Conservation (phyloP, 1,284 basidiomycete genomes). For the Pseudozyma thailandica region DNA sequence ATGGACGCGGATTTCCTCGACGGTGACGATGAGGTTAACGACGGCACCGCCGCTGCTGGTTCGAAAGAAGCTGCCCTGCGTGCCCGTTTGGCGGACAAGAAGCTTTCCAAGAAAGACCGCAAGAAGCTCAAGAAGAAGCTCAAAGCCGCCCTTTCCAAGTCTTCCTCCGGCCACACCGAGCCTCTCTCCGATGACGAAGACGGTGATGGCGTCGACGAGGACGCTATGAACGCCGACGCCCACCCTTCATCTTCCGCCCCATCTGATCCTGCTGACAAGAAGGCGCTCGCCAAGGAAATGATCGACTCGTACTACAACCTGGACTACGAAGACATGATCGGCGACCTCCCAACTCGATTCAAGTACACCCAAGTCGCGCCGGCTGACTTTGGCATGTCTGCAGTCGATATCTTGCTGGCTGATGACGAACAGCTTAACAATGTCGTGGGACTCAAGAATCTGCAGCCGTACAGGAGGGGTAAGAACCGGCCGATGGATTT, state of each 20-base stretch:
- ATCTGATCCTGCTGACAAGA: constrained; percentile 47
- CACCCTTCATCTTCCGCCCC: neutral
- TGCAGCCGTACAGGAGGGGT: constrained; percentile 84
- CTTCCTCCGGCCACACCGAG: constrained; percentile 23
- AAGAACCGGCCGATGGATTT: constrained; percentile 75
- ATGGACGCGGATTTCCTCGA: constrained; percentile 78
- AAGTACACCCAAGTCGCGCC: constrained; percentile 82
- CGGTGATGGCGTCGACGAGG: constrained; percentile 61
- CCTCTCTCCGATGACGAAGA: constrained; percentile 32
- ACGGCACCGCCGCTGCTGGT: constrained; percentile 25
- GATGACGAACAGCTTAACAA: constrained; percentile 93
- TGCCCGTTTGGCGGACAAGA: constrained; percentile 66
- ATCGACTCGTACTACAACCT: constrained; percentile 89
- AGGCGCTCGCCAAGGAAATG: constrained; percentile 77
- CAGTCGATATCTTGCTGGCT: constrained; percentile 89
- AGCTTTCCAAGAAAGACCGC: constrained; percentile 81
- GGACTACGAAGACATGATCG: constrained; percentile 96
- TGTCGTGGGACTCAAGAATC: constrained; percentile 85
- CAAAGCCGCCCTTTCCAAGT: constrained; percentile 64
- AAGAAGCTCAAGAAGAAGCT: constrained; percentile 71
- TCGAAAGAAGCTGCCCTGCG: constrained; percentile 41
- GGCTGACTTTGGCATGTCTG: constrained; percentile 78
- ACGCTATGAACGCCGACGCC: constrained; percentile 48
- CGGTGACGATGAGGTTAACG: constrained; percentile 11
- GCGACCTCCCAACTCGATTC: constrained; percentile 90